Evolutionary conservation across 495 filamentous ascomycete genomes (phyloP).

Genomic region (Xylaria venustula): DNA sequence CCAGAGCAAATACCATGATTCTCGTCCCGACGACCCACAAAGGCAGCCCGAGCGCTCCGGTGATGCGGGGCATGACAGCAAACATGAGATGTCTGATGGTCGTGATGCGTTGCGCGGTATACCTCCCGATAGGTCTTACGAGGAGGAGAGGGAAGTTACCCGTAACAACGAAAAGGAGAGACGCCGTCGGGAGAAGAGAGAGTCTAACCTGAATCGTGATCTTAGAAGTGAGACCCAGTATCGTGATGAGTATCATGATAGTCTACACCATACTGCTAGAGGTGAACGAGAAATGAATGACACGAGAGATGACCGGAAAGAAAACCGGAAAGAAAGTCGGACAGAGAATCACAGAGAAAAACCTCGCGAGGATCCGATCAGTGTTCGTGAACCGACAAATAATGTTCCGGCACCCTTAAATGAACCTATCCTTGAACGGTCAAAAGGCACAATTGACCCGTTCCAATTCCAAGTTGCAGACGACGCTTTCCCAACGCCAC

Average conservation of each 20-base stretch:
- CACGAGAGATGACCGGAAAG: conserved; percentile 11
- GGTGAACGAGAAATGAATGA: too few species aligned
- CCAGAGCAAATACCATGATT: conserved; percentile 23
- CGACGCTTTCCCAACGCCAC: conserved; percentile 46
- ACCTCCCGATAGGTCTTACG: conserved; percentile 40
- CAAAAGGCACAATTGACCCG: conserved; percentile 39
- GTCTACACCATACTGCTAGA: conserved; percentile 22
- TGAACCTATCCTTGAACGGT: conserved; percentile 2
- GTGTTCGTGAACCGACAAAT: not conserved
- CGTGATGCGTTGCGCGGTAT: conserved; percentile 18
- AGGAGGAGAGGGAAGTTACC: conserved; percentile 17
- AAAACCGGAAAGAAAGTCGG: conserved; percentile 6
- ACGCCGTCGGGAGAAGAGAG: conserved; percentile 16
- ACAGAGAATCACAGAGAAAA: conserved; percentile 12
- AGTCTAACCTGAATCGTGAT: conserved; percentile 20
- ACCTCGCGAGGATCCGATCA: conserved; percentile 1
- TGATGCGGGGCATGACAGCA: conserved; percentile 20
- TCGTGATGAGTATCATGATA: conserved; percentile 21
- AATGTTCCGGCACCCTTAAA: conserved; percentile 7
- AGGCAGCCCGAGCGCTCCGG: conserved; percentile 13
- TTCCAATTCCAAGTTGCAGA: conserved; percentile 52
- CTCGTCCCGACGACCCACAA: conserved; percentile 20
- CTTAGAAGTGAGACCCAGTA: conserved; percentile 20
- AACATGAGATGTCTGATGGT: conserved; percentile 23
- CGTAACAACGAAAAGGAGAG: conserved; percentile 15